Base-by-base conservation (phyloP, 2,329 filamentous ascomycete species). In the Stagonosporopsis cucurbitacearum region DNA sequence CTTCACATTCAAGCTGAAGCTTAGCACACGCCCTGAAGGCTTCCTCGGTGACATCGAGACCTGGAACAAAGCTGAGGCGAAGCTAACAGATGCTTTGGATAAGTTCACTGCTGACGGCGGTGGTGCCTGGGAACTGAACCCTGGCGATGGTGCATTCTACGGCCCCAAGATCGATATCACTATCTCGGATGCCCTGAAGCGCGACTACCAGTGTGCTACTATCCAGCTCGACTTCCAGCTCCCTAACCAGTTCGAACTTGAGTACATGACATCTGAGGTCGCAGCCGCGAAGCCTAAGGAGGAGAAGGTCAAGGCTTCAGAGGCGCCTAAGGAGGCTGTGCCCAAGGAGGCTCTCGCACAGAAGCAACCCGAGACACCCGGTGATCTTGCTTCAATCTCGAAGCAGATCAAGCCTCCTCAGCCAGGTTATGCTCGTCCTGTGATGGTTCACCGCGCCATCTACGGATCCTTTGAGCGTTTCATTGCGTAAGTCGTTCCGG, bases 81-180 rank as follows among this genome's bases (percentile, higher is more conserved):
- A 90, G 74, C 83, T 99, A 46, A 88, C 87, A 70, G 83, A 88
- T 58, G 91, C 93, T 17, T 82, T 99, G 44, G 85, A 95, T 63
- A 84, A 88, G 60, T 98, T 97, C 76, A 72, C 72, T 3, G 71
- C 72, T 13, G 64, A 78, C 43, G 82, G 82, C 48, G 85, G 88
- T 57, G 83, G 87, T 30, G 81, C 87, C 61, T 99, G 95, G 95
- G 89, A 91, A 75, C 82, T 96, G 47, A 96, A 98, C 77, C 89
- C 92, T 57, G 95, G 94, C 54, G 95, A 99, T 68, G 95, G 95
- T 72, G 95, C 95, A 49, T 99, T 98, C 80, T 99, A 99, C 76
- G 95, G 95, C 1, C 95, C 95, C 47, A 99, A 99, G 85, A 96
- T 98, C 67, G 95, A 99, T 69, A 95, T 99, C 71, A 96, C 91